phyloP scores from a whole-genome alignment of 352 stramenopile species.

The Phytophthora palmivora region DNA sequence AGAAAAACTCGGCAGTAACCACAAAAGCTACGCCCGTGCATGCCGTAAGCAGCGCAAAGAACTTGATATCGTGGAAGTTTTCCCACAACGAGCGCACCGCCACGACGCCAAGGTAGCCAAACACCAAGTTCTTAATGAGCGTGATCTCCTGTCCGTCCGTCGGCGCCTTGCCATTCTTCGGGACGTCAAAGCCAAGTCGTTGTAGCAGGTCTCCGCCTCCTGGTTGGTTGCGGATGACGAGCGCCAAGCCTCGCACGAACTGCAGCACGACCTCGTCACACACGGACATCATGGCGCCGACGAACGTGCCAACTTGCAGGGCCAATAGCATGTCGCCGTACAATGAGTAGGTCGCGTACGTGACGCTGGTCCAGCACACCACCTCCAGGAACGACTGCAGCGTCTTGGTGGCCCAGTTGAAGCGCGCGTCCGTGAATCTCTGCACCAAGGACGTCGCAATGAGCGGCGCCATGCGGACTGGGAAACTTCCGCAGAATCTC shows the following conservation, averaged over 20 bases:
- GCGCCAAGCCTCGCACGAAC: conserved; percentile 64
- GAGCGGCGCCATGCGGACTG: conserved; percentile 58
- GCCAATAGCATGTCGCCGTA: conserved; percentile 66
- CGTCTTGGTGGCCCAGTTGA: conserved; percentile 87
- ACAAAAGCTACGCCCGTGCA: conserved; percentile 78
- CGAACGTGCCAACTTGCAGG: conserved; percentile 74
- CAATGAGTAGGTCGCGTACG: conserved; percentile 65
- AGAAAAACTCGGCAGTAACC: conserved; percentile 79
- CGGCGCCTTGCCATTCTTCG: conserved; percentile 68
- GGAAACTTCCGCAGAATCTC: conserved; percentile 66
- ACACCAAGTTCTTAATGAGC: conserved; percentile 83
- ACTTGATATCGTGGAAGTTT: conserved; percentile 76
- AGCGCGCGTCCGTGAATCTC: conserved; percentile 74
- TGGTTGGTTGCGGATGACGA: conserved; percentile 75
- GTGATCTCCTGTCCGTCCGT: conserved; percentile 72
- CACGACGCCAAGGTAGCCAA: conserved; percentile 76
- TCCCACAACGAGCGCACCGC: conserved; percentile 68
- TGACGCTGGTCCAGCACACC: conserved; percentile 75
- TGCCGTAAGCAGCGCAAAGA: conserved; percentile 70
- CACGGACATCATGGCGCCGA: conserved; percentile 82
- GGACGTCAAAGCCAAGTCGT: conserved; percentile 75
- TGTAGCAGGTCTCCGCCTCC: conserved; percentile 65
- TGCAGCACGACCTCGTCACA: conserved; percentile 82
- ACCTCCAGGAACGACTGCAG: conserved; percentile 87
- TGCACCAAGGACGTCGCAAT: conserved; percentile 58